Percentiles rank a stretch among this genome's conserved stretches.
Conservation (phyloP, 2,329 filamentous ascomycete species). For the Fusarium aywerte region DNA sequence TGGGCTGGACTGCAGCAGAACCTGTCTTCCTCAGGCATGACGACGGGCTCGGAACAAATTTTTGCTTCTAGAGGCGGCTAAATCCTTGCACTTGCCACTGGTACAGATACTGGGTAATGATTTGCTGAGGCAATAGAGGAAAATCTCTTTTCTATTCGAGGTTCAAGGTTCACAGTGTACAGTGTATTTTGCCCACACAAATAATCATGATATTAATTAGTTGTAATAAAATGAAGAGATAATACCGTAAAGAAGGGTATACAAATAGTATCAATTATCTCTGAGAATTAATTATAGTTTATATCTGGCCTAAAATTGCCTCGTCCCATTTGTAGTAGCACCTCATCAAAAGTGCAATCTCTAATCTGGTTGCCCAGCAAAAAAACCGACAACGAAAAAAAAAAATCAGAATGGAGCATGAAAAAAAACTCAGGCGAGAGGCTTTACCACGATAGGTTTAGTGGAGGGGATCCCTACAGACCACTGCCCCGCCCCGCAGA, state of each 20-base stretch:
- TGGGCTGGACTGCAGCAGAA: slow-evolving; percentile 26
- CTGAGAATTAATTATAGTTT: background rate
- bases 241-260: background rate
- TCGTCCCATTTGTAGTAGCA: slow-evolving; percentile 33
- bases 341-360: slow-evolving; percentile 25
- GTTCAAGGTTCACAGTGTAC: slow-evolving; percentile 19
- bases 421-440: slow-evolving; percentile 49
- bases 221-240: background rate
- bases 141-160: slow-evolving; percentile 12
- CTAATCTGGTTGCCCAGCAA: slow-evolving; percentile 23
- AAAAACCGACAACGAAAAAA: slow-evolving; percentile 10
- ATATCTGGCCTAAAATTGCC: slow-evolving; percentile 33
- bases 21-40: slow-evolving; percentile 16
- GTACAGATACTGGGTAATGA: slow-evolving; percentile 11
- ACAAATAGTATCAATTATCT: background rate
- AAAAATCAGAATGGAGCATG: slow-evolving; percentile 39
- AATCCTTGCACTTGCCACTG: slow-evolving; percentile 37
- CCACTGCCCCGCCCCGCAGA: slow-evolving; percentile 46
- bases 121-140: slow-evolving; percentile 13
- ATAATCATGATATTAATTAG: slow-evolving; percentile 1
- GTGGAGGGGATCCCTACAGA: slow-evolving; percentile 43
- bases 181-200: slow-evolving; percentile 11
- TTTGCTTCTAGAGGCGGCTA: slow-evolving; percentile 28
- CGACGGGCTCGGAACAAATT: slow-evolving; percentile 14
- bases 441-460: slow-evolving; percentile 37